Evolutionary conservation across 2,329 filamentous ascomycete species (phyloP), one percentile per base, ranked within the genome.

Genomic region (Alternaria infectoria): DNA sequence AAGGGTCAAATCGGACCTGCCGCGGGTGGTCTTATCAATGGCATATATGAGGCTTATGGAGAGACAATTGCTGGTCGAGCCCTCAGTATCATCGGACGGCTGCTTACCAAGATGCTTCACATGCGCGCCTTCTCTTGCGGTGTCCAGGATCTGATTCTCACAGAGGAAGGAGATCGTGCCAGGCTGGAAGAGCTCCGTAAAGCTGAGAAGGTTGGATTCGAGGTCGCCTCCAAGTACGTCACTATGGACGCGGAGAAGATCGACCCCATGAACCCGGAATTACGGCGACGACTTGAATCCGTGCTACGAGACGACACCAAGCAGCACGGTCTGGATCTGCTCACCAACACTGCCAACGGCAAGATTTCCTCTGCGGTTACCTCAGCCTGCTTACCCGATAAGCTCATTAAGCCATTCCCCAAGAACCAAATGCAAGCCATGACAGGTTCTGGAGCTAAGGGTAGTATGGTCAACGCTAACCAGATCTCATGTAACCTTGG

Each of bases 361-460:
- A 81, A 86, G 4, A 87, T 99, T 25, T 97, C 95, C 5, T 90
- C 91, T 15, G 87, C 85, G 1, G 90, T 98, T 47, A 97, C 94
- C 10, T 85, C 85, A 50, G 87, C 88, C 3, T 97, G 93, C 80
- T 86, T 99, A 69, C 96, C 96, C 0, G 82, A 84, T 19, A 93
- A 92, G 45, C 87, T 99, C 26, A 89, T 92, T 74, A 99, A 98
- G 81, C 88, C 91, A 8, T 99, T 99, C 81, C 96, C 96, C 1
- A 91, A 91, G 76, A 99, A 99, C 76, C 95, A 98, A 81, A 99
- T 99, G 95, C 96, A 99, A 84, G 89, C 92, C 69, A 99, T 99
- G 96, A 99, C 96, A 21, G 91, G 91, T 13, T 97, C 96, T 60
- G 96, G 96, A 79, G 96, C 96, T 55, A 99, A 99, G 83, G 96